Conservation (phyloP, 768 basidiomycete species). For the Chalciporus sphaerocephalus region DNA sequence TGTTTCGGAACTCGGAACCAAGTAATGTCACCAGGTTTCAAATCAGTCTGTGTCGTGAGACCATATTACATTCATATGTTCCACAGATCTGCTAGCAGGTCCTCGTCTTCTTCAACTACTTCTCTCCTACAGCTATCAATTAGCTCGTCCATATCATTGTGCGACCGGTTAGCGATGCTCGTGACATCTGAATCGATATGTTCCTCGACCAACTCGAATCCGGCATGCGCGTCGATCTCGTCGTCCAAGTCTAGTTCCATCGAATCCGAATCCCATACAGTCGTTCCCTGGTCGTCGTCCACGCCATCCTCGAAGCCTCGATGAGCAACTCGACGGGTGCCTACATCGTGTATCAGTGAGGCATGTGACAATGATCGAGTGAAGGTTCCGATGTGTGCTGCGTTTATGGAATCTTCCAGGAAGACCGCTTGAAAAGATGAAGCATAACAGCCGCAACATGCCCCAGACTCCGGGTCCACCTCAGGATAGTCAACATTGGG, state of each 20-base stretch:
- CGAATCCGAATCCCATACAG: constrained; percentile 10
- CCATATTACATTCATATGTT: constrained; percentile 1
- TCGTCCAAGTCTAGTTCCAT: constrained; percentile 16
- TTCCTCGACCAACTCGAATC: background rate
- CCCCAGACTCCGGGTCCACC: constrained; percentile 10
- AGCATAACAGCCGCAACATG: constrained; percentile 4
- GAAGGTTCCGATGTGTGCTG: constrained; percentile 1
- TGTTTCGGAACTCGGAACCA: constrained; percentile 29
- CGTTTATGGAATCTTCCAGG: constrained; percentile 18
- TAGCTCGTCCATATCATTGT: background rate
- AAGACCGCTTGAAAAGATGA: constrained; percentile 12
- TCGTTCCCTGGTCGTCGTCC: constrained; percentile 2
- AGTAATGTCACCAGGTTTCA: constrained; percentile 15
- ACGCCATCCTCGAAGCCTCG: constrained; percentile 12
- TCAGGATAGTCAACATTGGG: constrained; percentile 10
- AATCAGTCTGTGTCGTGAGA: constrained; percentile 4
- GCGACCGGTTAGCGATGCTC: background rate
- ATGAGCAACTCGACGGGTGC: constrained; percentile 2
- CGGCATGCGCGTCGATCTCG: background rate
- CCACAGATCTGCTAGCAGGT: constrained; percentile 7
- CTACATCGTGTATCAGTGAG: constrained; percentile 10
- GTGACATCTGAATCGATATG: background rate
- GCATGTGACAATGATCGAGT: constrained; percentile 9
- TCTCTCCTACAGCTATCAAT: background rate
- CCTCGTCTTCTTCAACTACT: background rate